Base-by-base conservation (phyloP, 306 rosid genomes). In the Senna tora region DNA sequence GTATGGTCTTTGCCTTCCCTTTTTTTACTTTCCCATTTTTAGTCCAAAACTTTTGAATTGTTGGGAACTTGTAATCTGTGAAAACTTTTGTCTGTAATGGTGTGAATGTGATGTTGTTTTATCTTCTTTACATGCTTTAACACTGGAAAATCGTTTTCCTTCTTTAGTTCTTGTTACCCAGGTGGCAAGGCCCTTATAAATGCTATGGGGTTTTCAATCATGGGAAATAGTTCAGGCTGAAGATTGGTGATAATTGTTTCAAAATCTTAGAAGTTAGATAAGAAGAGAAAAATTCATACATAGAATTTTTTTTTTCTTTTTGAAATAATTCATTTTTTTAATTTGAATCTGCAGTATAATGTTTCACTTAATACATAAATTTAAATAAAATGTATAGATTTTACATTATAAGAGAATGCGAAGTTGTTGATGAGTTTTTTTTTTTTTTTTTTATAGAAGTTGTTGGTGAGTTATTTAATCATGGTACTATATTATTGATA, bases 1-100 rank as follows among this genome's bases (percentile, higher is more conserved):
- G 98, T 91, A 87, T 75, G 89, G 67, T 51, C 55, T 75, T 73
- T 56, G 36, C 57, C 38, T 6, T 60, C 49, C 61, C n/a, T n/a
- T 54, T 43, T 46, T 62, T 70, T 22, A 22, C 22, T 42, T 43
- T 56, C 43, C 7, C 70, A 9, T 69, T 39, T 70, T 41, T 70
- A 13, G 51, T 56, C 10, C 19, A 13, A 20, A 10, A 32, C 5
- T 30, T 67, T 46, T 14, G 10, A 67, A 61, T 25, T 73, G 66
- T 47, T 46, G 56, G 14, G 25, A 50, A 50, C 19, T 14, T 46
- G 9, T 56, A 43, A 57, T 73, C 28, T 57, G 60, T 65, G 30
- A 75, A 67, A 25, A 28, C 28, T 61, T 7, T 57, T 50, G 55
- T 50, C 55, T 5, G 4, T 16, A 21, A 50, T 16, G 55, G 25